Evolutionary conservation across 2,329 filamentous ascomycete genomes (phyloP), one percentile per base, ranked within the genome.

Genomic region (Cladophialophora chaetospira): DNA sequence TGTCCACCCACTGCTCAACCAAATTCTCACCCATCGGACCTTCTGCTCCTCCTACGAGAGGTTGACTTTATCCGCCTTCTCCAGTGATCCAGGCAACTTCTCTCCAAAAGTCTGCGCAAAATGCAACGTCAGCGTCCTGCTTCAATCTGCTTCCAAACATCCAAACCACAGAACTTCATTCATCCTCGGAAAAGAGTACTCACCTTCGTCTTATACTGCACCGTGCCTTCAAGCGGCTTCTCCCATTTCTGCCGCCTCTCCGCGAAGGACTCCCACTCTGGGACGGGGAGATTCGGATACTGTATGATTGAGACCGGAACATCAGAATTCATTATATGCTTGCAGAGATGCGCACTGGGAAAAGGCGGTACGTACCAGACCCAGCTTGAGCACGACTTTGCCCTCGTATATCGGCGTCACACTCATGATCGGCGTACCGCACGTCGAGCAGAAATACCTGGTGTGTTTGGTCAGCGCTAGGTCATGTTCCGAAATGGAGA

Each of bases 331-430:
- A n/a, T n/a, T n/a, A n/a, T n/a, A n/a, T n/a, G n/a, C n/a, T n/a
- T n/a, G n/a, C n/a, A n/a, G n/a, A n/a, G n/a, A n/a, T n/a, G n/a
- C n/a, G n/a, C n/a, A n/a, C n/a, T n/a, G n/a, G 28, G 11, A 33
- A n/a, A 42, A 11, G 5, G 19, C 15, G 48, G 17, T 3, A 50
- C 50, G 9, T 53, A 63, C 61, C 44, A 81, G 76, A 10, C 79
- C 79, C 70, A 80, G 73, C 65, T 81, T 81, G 43, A 81, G 48
- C 11, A 81, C 69, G 0, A 76, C 69, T 60, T 77, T 77, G n/a
- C 72, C 71, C 4, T 73, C 70, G 38, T 71, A 71, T 0, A 69
- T 45, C 15, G 70, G 68, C 0, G 76, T 73, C 26, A 76, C 69
- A 15, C 74, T 79, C 67, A 75, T 75, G 49, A 82, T 75, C 0